These are phyloP conservation scores for Populus tremula DNA, from an alignment of 345 rosid species.

Conservation along the genomic window DNA sequence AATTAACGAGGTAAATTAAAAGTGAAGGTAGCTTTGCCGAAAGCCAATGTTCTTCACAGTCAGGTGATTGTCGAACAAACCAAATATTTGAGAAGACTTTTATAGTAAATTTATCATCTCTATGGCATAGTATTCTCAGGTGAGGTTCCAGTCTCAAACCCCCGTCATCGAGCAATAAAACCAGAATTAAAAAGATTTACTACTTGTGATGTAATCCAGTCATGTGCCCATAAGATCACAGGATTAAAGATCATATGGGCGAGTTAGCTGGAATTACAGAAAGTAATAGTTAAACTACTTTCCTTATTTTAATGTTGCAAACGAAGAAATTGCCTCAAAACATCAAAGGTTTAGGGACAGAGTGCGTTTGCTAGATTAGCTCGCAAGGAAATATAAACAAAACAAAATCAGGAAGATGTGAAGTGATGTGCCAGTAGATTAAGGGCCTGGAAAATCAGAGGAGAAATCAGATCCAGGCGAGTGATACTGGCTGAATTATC, in stretches of 20 bases:
- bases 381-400: not conserved
- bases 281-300: no score
- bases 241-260: constrained; percentile 17
- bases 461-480: constrained; percentile 41
- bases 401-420: not conserved
- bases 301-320: constrained; percentile 28
- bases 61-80: no score
- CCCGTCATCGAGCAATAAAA: no score
- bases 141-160: no score
- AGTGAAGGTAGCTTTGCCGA: no score
- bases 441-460: constrained; percentile 47
- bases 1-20: no score
- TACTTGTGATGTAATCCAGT: constrained; percentile 34
- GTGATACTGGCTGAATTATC: constrained; percentile 31
- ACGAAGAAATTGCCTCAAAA: constrained; percentile 63
- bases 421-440: constrained; percentile 31
- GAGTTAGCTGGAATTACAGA: constrained; percentile 29
- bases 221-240: constrained; percentile 38
- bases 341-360: constrained; percentile 44
- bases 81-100: no score
- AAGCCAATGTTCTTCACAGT: no score
- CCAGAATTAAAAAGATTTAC: no score
- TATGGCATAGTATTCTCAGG: no score
- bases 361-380: constrained; percentile 45
- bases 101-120: no score